These are phyloP conservation scores for Candida mesenterica DNA, from an alignment of 1,139 yeast genomes.

Conservation along the genomic window DNA sequence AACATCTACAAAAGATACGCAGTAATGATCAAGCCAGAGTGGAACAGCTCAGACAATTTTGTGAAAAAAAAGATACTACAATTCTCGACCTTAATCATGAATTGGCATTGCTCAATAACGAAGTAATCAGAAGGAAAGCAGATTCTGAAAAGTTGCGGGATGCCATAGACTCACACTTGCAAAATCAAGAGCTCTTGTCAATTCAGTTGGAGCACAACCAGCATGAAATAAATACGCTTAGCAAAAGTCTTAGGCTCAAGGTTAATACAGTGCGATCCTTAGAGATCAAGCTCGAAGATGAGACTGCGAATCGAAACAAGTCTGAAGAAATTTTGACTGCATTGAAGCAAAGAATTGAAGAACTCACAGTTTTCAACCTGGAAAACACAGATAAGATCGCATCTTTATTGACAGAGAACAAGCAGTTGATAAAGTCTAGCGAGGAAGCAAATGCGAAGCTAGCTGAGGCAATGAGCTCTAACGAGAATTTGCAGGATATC, in stretches of 20 bases:
- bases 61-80: conserved; percentile 19
- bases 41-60: conserved; percentile 16
- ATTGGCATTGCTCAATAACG: conserved; percentile 18
- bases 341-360: conserved; percentile 8
- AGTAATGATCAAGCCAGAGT: conserved; percentile 21
- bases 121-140: conserved; percentile 21
- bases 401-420: conserved; percentile 17
- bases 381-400: conserved; percentile 17
- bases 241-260: conserved; percentile 26
- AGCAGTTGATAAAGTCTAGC: conserved; percentile 15
- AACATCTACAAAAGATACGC: conserved; percentile 32
- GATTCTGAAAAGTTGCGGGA: conserved; percentile 22
- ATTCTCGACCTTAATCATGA: conserved; percentile 22
- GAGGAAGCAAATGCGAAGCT: conserved; percentile 14
- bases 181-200: conserved; percentile 26
- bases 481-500: conserved; percentile 17
- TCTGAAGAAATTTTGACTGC: conserved; percentile 1
- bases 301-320: conserved; percentile 7
- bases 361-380: conserved; percentile 14
- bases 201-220: conserved; percentile 32
- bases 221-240: conserved; percentile 30
- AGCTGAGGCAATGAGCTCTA: conserved; percentile 14
- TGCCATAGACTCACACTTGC: conserved; percentile 17
- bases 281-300: conserved; percentile 11
- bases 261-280: conserved; percentile 15